A percentile compares a stretch with the other conserved stretches of the same genome.
These are phyloP conservation scores for Chaetomium globosum DNA, from an alignment of 2,329 filamentous ascomycete genomes.

Conservation along the genomic window DNA sequence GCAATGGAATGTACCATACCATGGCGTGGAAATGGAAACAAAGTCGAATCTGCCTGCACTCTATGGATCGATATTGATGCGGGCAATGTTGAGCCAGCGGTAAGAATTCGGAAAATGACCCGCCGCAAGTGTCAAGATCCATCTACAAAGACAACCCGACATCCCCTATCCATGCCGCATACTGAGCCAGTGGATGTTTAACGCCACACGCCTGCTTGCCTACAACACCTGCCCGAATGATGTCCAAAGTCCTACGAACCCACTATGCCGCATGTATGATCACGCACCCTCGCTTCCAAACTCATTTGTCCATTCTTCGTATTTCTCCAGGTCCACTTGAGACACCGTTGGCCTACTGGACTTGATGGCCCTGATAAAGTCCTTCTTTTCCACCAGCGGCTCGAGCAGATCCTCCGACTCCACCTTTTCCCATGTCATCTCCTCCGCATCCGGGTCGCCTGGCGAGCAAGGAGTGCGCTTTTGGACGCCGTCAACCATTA, in stretches of 20 bases:
- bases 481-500: conserved; percentile 66
- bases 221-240: conserved; percentile 5
- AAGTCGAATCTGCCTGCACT: not conserved
- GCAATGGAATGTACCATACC: conserved; percentile 37
- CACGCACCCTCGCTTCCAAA: conserved; percentile 86
- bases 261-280: not conserved
- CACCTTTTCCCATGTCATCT: conserved; percentile 92
- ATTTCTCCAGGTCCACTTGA: conserved; percentile 77
- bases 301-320: conserved; percentile 91
- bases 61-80: not conserved
- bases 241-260: not conserved
- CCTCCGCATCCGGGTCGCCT: conserved; percentile 78
- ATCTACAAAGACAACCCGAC: conserved; percentile 10
- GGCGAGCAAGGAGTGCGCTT: conserved; percentile 91
- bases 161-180: conserved; percentile 17
- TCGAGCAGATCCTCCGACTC: conserved; percentile 83
- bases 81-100: not conserved
- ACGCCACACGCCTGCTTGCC: conserved; percentile 34
- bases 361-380: conserved; percentile 91
- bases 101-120: not conserved
- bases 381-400: conserved; percentile 82
- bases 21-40: conserved; percentile 28
- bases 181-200: conserved; percentile 20
- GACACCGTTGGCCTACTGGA: conserved; percentile 88
- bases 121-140: conserved; percentile 9